A percentile compares a stretch with the other conserved stretches of the same genome.
These are phyloP conservation scores for Fusarium sp. DNA, from an alignment of 2,329 filamentous ascomycete species.

Conservation along the genomic window DNA sequence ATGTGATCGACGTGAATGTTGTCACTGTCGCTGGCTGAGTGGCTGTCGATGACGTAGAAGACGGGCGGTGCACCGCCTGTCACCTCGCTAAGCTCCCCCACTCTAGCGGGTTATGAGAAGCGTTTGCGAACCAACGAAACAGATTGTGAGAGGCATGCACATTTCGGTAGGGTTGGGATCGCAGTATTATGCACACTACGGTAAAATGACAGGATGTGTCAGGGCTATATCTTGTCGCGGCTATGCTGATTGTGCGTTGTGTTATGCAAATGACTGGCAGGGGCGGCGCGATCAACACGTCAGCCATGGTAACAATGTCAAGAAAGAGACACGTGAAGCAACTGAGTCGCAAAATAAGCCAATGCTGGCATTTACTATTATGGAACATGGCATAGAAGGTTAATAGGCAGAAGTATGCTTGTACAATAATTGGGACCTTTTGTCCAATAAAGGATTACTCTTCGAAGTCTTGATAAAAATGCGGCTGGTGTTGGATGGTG, in stretches of 20 bases:
- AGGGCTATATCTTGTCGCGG: too few species aligned
- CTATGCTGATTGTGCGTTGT: too few species aligned
- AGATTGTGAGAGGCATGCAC: background rate
- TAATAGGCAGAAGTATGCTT: too few species aligned
- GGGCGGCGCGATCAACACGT: background rate
- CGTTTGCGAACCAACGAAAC: background rate
- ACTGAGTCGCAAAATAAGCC: background rate
- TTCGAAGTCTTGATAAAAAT: rapidly evolving
- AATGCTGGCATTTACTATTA: background rate
- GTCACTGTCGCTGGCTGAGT: background rate
- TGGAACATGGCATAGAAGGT: too few species aligned
- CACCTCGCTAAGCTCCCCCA: background rate
- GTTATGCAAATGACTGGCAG: background rate
- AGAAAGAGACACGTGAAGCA: background rate
- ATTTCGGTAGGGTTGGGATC: background rate
- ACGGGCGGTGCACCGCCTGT: background rate
- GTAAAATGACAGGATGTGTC: too few species aligned
- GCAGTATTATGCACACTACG: background rate
- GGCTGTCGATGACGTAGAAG: constrained; percentile 12
- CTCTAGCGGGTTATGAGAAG: background rate
- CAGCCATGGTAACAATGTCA: too few species aligned
- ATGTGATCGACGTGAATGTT: background rate
- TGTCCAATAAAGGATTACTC: background rate
- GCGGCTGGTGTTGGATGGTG: background rate
- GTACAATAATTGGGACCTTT: rapidly evolving